These are phyloP conservation scores for Heritiera littoralis DNA, from an alignment of 345 rosid genomes.

Conservation along the genomic window DNA sequence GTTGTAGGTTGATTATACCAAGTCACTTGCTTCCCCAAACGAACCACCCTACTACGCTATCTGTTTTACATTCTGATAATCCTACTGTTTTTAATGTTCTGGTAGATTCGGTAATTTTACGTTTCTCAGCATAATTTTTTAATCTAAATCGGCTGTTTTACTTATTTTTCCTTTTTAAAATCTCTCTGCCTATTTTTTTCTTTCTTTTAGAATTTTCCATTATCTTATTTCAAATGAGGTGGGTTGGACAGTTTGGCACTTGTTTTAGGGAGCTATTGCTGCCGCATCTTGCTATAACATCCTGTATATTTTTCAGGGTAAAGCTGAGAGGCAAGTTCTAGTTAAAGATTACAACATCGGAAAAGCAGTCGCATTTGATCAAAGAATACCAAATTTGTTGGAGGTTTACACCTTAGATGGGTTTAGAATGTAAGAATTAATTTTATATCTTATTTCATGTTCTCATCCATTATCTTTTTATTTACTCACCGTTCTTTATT, in stretches of 20 bases:
- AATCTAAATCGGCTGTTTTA: background rate
- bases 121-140: background rate
- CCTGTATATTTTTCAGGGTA: conserved; percentile 48
- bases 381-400: conserved; percentile 64
- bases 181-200: background rate
- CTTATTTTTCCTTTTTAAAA: background rate
- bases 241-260: background rate
- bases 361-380: conserved; percentile 80
- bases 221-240: background rate
- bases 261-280: background rate
- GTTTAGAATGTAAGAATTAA: conserved; percentile 64
- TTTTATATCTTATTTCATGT: conserved; percentile 11
- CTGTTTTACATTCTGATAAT: conserved; percentile 67
- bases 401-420: conserved; percentile 92
- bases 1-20: conserved; percentile 71
- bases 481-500: background rate
- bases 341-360: conserved; percentile 83
- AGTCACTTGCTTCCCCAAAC: conserved; percentile 80
- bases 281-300: conserved; percentile 10
- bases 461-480: background rate
- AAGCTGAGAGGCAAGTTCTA: conserved; percentile 89
- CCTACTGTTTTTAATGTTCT: conserved; percentile 83
- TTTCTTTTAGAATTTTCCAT: conserved; percentile 4
- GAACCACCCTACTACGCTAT: conserved; percentile 73
- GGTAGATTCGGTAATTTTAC: conserved; percentile 77